Base-by-base conservation (phyloP, 345 rosid species). In the Linum usitatissimum region DNA sequence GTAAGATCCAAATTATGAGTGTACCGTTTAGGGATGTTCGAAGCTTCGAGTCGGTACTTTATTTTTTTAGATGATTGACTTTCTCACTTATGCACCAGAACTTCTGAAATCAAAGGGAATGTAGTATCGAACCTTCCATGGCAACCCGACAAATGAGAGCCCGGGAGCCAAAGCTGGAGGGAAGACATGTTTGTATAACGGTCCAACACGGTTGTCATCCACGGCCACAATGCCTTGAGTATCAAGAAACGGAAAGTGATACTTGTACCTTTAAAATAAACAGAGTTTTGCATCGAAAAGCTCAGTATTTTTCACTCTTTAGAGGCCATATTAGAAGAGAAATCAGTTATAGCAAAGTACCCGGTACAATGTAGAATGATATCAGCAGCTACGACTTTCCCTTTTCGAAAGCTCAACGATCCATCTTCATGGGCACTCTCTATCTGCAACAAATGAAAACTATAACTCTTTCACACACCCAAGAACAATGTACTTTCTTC, bases 201-300 rank as follows among this genome's bases (percentile, higher is more conserved):
- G 95, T 0, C 84, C 93, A 0, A 89, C 89, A 54, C 93, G 76
- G 62, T 85, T 89, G 60, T 86, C 95, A 54, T 89, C 95, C 64
- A 86, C 79, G 0, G 76, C 77, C 70, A 89, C 86, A 68, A 60
- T 68, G 65, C 88, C 93, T 30, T 69, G 70, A 59, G 90, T 86
- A 61, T 85, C 88, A n/a, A 91, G 90, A 76, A 91, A 91, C 18
- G 98, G 95, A 70, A 86, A 86, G 73, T 81, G 83, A 75, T 89
- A 89, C 73, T 85, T 86, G 81, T 85, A 91, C 86, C 97, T 91
- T 66, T 3, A 30, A 30, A 23, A 68, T 63, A 48, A 53, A 39
- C 62, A 21, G 8, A 59, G 13, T 55, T 13, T 62, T n/a, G 53
- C 18, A 64, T 20, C 61, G 7, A 51, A 34, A 51, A 12, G 17